Base-by-base conservation (phyloP, 768 basidiomycete species). In the Calocybe gangraenosa region DNA sequence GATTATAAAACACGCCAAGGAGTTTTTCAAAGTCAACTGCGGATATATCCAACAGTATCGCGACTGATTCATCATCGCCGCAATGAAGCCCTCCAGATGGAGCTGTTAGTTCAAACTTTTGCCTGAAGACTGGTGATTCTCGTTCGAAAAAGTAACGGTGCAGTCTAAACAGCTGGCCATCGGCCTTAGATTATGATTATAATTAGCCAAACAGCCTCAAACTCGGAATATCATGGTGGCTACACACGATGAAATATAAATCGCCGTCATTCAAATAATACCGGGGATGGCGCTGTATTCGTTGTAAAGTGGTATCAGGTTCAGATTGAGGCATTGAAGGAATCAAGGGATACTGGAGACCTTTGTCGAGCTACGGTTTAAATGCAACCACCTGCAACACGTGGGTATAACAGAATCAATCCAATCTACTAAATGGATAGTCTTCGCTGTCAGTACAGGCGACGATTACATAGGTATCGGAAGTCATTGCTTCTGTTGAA, bases 91-190 rank as follows among this genome's bases (percentile, higher is more conserved):
- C 48, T 5, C 65, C 66, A 17, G 67, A 58, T 6, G 61, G 54
- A 3, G 61, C 55, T 6, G 70, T 62, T 14, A 44, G 37, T 3
- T 54, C 48, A 31, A 78, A 44, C 40, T 68, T 63, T 0, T 60
- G 57, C 8, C 58, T 59, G 57, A 84, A 82, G 22, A 63, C 69
- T 0, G 60, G 40, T 0, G 82, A 84, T 41, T 87, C 82, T 0
- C 83, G 65, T n/a, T 70, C 68, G 31, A 87, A 82, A 39, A 84
- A 83, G 35, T 75, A 79, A 0, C 75, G 68, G 47, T 84, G 82
- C 0, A 87, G 69, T 0, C 74, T 65, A 49, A 81, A 86, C 0
- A 76, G 62, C 3, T 67, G 60, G 44, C 79, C 71, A 38, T 81
- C 79, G 13, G 78, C 77, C 83, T 85, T n/a, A n/a, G n/a, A 42